Evolutionary conservation across 2,329 filamentous ascomycete genomes (phyloP).

Genomic region (Cercospora sp.): DNA sequence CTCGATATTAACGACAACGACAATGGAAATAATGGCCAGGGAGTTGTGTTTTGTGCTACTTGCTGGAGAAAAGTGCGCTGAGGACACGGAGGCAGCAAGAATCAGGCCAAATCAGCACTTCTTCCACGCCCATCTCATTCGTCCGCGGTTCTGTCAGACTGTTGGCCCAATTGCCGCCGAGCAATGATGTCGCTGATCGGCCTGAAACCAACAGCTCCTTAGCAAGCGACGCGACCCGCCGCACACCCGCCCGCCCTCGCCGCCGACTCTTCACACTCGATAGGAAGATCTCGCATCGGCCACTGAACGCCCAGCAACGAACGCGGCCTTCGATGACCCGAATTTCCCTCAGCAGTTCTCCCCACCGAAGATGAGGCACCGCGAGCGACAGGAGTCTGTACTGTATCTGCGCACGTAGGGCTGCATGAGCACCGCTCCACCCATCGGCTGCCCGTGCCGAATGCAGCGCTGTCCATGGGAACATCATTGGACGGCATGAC

Average conservation of each 20-base stretch:
- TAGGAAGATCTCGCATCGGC: background rate
- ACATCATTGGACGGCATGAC: constrained; percentile 1
- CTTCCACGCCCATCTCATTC: background rate
- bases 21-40: background rate
- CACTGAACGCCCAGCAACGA: background rate
- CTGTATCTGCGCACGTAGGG: background rate
- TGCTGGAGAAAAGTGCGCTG: background rate
- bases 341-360: background rate
- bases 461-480: background rate
- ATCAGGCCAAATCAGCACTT: background rate
- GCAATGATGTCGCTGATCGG: background rate
- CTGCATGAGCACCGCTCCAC: background rate
- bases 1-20: background rate
- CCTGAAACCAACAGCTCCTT: background rate
- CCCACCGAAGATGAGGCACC: background rate
- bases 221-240: background rate
- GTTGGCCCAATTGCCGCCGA: constrained; percentile 1
- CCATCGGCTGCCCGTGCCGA: background rate
- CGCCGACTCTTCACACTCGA: background rate
- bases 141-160: background rate
- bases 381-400: background rate
- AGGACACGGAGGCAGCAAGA: background rate
- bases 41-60: background rate
- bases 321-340: background rate
- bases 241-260: background rate